phyloP scores from a whole-genome alignment of 1,284 basidiomycete species.

The Tilletiaria anomala region DNA sequence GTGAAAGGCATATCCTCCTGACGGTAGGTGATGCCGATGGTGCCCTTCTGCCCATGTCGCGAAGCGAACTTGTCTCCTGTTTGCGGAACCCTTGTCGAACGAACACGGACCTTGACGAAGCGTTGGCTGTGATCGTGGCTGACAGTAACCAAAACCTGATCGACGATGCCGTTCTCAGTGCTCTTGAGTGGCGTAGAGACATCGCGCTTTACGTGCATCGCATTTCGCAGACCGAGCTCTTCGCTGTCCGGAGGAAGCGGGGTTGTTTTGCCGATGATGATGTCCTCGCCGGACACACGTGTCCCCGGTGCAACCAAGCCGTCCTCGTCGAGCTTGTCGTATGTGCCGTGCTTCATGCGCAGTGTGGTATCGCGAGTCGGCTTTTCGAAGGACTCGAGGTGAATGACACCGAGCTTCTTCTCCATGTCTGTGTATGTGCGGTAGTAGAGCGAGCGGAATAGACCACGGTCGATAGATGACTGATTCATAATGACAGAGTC shows the following conservation, averaged over 20 bases:
- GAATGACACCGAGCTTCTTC: slow-evolving; percentile 82
- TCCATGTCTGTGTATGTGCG: slow-evolving; percentile 92
- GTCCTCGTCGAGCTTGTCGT: slow-evolving; percentile 94
- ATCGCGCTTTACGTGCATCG: slow-evolving; percentile 77
- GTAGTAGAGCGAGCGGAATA: slow-evolving; percentile 98
- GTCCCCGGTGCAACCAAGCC: slow-evolving; percentile 90
- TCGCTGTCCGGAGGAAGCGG: slow-evolving; percentile 92
- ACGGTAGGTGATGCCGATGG: slow-evolving; percentile 94
- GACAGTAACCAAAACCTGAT: slow-evolving; percentile 91
- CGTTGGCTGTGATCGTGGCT: slow-evolving; percentile 80
- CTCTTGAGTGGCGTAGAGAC: slow-evolving; percentile 95
- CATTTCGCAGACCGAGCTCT: slow-evolving; percentile 84
- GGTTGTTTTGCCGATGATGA: slow-evolving; percentile 97
- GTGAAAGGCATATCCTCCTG: slow-evolving; percentile 99
- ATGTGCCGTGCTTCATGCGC: slow-evolving; percentile 93
- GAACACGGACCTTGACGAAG: slow-evolving; percentile 93
- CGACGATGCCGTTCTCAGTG: slow-evolving; percentile 92
- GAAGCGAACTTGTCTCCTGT: slow-evolving; percentile 99
- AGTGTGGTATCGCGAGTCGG: slow-evolving; percentile 83
- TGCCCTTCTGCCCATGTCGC: slow-evolving; percentile 98
- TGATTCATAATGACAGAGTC: slow-evolving; percentile 99
- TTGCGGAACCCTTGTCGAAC: slow-evolving; percentile 88
- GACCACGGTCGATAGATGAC: slow-evolving; percentile 88
- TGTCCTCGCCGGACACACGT: slow-evolving; percentile 88
- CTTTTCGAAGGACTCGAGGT: slow-evolving; percentile 83